These are phyloP conservation scores for Daldinia vernicosa DNA, from an alignment of 495 filamentous ascomycete genomes.

Conservation along the genomic window DNA sequence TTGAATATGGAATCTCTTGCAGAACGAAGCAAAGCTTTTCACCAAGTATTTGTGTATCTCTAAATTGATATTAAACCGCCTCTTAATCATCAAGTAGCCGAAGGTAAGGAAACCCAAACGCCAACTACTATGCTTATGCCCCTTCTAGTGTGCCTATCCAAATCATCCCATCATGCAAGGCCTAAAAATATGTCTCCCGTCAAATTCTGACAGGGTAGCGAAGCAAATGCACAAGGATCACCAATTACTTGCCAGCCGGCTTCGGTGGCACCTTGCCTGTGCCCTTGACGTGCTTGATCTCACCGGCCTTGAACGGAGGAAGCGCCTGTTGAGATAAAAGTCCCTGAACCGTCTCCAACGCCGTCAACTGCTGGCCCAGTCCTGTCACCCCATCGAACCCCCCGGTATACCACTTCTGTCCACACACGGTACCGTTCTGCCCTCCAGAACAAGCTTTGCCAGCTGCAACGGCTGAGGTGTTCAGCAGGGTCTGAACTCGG, in stretches of 20 bases:
- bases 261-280: slow-evolving; percentile 27
- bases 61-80: slow-evolving; percentile 2
- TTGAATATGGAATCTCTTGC: slow-evolving; percentile 9
- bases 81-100: neutral
- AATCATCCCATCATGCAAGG: slow-evolving; percentile 23
- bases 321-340: slow-evolving; percentile 53
- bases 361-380: slow-evolving; percentile 77
- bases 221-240: slow-evolving; percentile 7
- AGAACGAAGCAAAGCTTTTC: slow-evolving; percentile 2
- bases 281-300: slow-evolving; percentile 54
- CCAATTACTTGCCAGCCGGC: neutral
- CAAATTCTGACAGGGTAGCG: slow-evolving; percentile 24
- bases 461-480: slow-evolving; percentile 69
- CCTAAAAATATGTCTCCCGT: slow-evolving; percentile 4
- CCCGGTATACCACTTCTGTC: slow-evolving; percentile 71
- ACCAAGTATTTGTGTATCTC: neutral
- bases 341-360: slow-evolving; percentile 73
- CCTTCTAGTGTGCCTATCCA: slow-evolving; percentile 4
- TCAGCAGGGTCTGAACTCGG: slow-evolving; percentile 61
- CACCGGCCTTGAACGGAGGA: slow-evolving; percentile 51
- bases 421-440: slow-evolving; percentile 66
- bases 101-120: slow-evolving; percentile 23
- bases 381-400: slow-evolving; percentile 68
- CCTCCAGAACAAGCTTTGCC: slow-evolving; percentile 71
- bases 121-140: slow-evolving; percentile 26